Base-by-base conservation (phyloP, 257 asterid genomes). In the Apocynum venetum region DNA sequence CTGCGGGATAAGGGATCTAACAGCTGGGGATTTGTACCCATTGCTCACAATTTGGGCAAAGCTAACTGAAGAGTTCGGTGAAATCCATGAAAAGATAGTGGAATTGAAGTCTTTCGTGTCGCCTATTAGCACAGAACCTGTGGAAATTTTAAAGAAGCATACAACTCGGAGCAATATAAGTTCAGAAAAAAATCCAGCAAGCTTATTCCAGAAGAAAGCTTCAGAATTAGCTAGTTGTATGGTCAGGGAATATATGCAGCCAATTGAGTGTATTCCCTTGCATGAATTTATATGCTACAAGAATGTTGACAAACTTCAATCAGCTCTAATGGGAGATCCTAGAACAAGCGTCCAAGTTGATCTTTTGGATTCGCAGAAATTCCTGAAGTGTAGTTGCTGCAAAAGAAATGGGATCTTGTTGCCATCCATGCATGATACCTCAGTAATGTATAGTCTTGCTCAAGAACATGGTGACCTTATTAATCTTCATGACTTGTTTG, bases 391-490 rank as follows among this genome's bases (percentile, higher is more conserved):
- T 83, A 80, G 85, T 75, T 96, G 98, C 86, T 93, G 99, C 90
- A 84, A 88, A 86, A 88, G 81, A 77, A 87, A 71, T 72, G 84
- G 81, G 7, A 84, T 84, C 55, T 79, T 60, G n/a, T 78, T 78
- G 73, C 90, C 97, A 68, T 91, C 97, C 68, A 84, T 90, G 96
- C 97, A 86, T 67, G 91, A 87, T 79, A 89, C 97, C 49, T 93
- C 98, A 78, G 83, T 90, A 77, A 74, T 93, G 98, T 96, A 93
- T 76, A 82, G 89, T 49, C 85, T 96, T 87, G 92, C 97, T 60
- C 96, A 93, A 82, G 99, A 96, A 83, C 97, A 96, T 55, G 98
- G 99, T 1, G 98, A 93, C 78, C 94, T 93, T 78, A 90, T 96
- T 84, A 96, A 96, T 84, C 88, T 96, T 73, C 97, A 93, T 65